Evolutionary conservation across 352 stramenopile species (phyloP), one percentile per base, ranked within the genome.

Genomic region (Phytophthora parvispora): DNA sequence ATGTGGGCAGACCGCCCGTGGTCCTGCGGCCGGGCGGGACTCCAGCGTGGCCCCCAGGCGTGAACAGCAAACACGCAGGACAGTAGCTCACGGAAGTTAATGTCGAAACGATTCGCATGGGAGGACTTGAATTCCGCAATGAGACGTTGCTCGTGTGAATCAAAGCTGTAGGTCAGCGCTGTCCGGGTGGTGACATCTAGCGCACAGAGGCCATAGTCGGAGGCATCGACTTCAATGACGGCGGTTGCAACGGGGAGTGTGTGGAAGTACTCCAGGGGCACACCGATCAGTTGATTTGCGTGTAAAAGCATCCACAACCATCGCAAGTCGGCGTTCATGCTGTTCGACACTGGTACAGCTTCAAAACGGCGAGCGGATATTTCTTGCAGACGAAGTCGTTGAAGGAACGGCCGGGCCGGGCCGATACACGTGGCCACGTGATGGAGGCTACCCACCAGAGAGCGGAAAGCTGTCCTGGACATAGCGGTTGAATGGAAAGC

Each of bases 1-100:
- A 72, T 29, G 24, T 77, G 69, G 3, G 47, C 16, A 6, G 48
- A 34, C 13, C 12, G 34, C 2, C 0, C 34, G 16, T 12, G 3
- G 43, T 27, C n/a, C n/a, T n/a, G n/a, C n/a, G n/a, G 34, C 5
- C 12, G 4, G 31, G 32, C 20, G 1, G 6, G 4, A 15, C 2
- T 6, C 15, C 38, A 62, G 2, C 32, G 43, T 9, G 0, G 3
- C 3, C 48, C 34, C 56, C 40, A 75, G 1, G 31, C 34, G 7
- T 61, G 32, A 0, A 64, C 51, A 1, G 58, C 64, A 27, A 64
- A 60, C 0, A 31, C 59, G 15, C 31, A 64, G 0, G 69, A 61
- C 0, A 73, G 36, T 0, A 69, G 34, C 15, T 76, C 45, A 2
- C 63, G 60, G 13, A 45, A 77, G 34, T 76, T 77, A 58, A 77